phyloP scores from a whole-genome alignment of 768 basidiomycete genomes.

The Trametes sanguinea region DNA sequence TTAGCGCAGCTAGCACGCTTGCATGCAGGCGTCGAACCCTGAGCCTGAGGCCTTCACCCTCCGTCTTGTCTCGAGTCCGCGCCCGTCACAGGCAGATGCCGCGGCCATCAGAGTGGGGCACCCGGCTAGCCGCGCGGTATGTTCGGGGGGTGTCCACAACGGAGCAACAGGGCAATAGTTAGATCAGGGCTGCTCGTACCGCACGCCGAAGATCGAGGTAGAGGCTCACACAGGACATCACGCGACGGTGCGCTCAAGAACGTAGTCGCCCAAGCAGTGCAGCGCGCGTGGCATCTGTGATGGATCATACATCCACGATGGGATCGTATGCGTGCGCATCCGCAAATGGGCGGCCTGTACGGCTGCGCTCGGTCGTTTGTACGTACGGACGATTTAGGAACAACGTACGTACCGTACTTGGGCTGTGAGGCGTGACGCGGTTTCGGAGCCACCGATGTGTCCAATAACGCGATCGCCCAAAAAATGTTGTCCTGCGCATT shows the following conservation, averaged over 20 bases:
- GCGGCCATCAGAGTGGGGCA: not conserved
- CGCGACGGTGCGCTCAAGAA: not conserved
- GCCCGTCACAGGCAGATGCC: not conserved
- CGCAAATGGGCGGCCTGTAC: too few relatives aligned
- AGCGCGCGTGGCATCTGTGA: conserved; percentile 14
- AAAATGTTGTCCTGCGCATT: too few relatives aligned
- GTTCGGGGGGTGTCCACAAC: too few relatives aligned
- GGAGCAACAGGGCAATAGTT: not conserved
- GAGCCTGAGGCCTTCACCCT: not conserved
- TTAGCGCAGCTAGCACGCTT: not conserved
- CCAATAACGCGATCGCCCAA: too few relatives aligned
- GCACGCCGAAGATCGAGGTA: not conserved
- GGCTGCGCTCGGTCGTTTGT: not conserved
- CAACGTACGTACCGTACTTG: not conserved
- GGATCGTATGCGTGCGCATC: not conserved
- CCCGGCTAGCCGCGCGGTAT: not conserved
- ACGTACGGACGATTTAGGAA: not conserved
- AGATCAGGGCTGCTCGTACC: not conserved
- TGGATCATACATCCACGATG: not conserved
- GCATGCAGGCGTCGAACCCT: not conserved
- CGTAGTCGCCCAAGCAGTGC: conserved; percentile 18
- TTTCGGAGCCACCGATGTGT: not conserved
- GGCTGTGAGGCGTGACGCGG: not conserved
- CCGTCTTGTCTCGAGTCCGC: not conserved
- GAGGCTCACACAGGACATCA: not conserved